Evolutionary conservation across 2,329 filamentous ascomycete genomes (phyloP), one percentile per base, ranked within the genome.

Genomic region (Penicillium sclerotigenum): DNA sequence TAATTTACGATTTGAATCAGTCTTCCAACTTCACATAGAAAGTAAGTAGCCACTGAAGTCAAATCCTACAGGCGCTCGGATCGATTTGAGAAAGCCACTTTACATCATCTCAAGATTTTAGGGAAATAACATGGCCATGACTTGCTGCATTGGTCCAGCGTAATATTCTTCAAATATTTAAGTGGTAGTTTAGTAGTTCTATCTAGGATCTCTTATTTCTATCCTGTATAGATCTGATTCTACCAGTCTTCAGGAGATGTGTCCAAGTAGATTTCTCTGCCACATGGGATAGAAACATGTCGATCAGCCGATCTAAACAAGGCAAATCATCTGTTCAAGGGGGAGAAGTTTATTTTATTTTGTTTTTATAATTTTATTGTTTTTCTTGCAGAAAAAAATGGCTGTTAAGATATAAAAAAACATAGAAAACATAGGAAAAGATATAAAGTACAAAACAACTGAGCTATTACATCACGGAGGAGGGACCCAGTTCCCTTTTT

Each of bases 391-490:
- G 14, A 16, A 5, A 16, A 7, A 41, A 18, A 22, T 42, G 18
- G 9, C 3, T 10, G 40, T 42, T 11, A 7, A 7, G 13, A 28
- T 24, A 45, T 36, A 45, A 14, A 20, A 10, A 24, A 34, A 31
- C 5, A 37, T 18, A 37, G 10, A 37, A 2, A 18, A 28, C 4
- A 8, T 28, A 37, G n/a, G n/a, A 34, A 22, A 22, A 22, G 20
- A n/a, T 22, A 18, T 37, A 38, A n/a, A 37, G 31, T 18, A 33
- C 22, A 7, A 22, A 22, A 38, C 7, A 16, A 31, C n/a, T n/a
- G 33, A 6, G 38, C 42, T n/a, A 62, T 62, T 62, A 60, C 58
- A 60, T 60, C 58, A 60, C 59, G 54, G 52, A 33, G 16, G 48
- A 40, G 48, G 54, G 48, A 43, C 26, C 42, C 48, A 42, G 37